Evolutionary conservation across 1,139 yeast genomes (phyloP).

Genomic region (Taiozyma sp.): DNA sequence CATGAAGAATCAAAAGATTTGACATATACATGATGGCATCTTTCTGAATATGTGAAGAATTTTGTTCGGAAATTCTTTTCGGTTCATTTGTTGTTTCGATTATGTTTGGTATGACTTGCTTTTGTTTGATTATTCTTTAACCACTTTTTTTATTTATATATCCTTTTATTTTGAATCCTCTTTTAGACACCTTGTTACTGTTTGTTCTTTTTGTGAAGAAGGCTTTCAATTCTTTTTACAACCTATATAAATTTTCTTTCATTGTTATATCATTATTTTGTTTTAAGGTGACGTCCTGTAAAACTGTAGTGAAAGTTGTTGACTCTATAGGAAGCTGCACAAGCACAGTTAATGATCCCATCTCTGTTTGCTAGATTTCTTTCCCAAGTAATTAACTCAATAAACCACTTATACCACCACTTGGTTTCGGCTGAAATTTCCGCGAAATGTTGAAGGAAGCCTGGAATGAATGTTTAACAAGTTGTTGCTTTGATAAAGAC

Average conservation of each 20-base stretch:
- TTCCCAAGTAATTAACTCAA: no score
- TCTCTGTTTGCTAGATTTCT: no score
- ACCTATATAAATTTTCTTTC: not conserved
- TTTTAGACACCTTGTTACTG: not conserved
- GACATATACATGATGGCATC: not conserved
- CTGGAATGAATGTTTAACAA: no score
- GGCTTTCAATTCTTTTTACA: not conserved
- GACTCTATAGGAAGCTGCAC: not conserved
- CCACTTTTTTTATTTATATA: not conserved
- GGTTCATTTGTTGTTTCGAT: not conserved
- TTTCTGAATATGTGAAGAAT: not conserved
- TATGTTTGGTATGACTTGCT: not conserved
- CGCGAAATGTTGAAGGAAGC: not conserved
- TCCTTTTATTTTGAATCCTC: not conserved
- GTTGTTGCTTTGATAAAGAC: no score
- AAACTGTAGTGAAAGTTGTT: not conserved
- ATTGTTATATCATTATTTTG: constrained; percentile 5
- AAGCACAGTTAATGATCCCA: no score
- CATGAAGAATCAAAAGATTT: not conserved
- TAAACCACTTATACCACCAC: no score
- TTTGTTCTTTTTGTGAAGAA: not conserved
- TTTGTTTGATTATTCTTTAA: not conserved
- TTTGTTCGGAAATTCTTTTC: not conserved
- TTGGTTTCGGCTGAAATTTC: not conserved
- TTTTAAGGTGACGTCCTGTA: not conserved